Evolutionary conservation across 345 rosid species (phyloP).

Genomic region (Erodium maritimum): DNA sequence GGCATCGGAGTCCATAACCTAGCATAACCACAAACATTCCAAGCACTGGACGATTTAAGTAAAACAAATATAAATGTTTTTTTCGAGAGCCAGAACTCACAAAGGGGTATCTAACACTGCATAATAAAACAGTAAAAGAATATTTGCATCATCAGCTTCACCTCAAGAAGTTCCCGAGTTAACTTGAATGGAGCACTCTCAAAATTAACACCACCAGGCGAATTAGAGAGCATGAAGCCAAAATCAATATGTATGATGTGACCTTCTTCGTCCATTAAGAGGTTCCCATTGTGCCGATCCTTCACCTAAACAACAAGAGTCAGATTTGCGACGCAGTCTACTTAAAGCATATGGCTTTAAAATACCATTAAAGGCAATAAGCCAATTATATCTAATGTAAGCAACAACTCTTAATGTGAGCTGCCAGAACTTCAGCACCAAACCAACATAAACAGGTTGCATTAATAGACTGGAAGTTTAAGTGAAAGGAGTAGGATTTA

Average conservation of each 20-base stretch:
- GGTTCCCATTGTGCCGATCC: constrained; percentile 96
- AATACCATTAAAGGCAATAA: not conserved
- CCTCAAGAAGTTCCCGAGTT: constrained; percentile 99
- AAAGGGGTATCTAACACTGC: not conserved
- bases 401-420: too few relatives aligned
- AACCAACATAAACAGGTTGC: too few relatives aligned
- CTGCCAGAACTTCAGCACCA: too few relatives aligned
- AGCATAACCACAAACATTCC: constrained; percentile 2
- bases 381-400: not conserved
- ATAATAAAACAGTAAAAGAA: not conserved
- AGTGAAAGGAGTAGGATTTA: too few relatives aligned
- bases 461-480: too few relatives aligned
- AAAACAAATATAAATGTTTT: too few relatives aligned
- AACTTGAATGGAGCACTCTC: constrained; percentile 99
- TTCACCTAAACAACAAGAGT: constrained; percentile 41
- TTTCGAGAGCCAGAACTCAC: too few relatives aligned
- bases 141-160: constrained; percentile 5
- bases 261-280: constrained; percentile 93
- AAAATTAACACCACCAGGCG: constrained; percentile 99
- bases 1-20: constrained; percentile 99
- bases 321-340: not conserved
- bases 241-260: constrained; percentile 98
- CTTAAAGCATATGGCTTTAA: not conserved
- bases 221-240: constrained; percentile 97
- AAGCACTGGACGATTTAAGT: constrained; percentile 3